These are phyloP conservation scores for fission yeast (Schizosaccharomyces pombe) DNA, from an alignment of 805 yeast species.

Conservation along the genomic window DNA sequence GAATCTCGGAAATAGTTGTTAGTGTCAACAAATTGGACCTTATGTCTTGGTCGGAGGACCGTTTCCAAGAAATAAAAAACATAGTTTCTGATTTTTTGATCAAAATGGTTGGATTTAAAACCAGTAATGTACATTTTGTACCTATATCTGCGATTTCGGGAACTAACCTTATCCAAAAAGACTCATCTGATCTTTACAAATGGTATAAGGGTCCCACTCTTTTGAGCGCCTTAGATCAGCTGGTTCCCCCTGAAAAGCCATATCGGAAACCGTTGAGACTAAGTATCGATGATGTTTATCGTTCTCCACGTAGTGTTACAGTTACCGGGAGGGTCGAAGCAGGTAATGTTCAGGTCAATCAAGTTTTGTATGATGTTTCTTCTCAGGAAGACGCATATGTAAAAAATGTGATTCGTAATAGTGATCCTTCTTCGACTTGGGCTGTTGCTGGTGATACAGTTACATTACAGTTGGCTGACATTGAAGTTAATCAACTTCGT, in stretches of 20 bases:
- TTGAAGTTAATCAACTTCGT: slow-evolving; percentile 15
- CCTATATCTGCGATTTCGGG: slow-evolving; percentile 55
- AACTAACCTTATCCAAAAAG: slow-evolving; percentile 32
- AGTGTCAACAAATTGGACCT: slow-evolving; percentile 53
- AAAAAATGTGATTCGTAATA: slow-evolving; percentile 11
- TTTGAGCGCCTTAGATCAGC: slow-evolving; percentile 16
- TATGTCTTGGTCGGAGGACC: slow-evolving; percentile 27
- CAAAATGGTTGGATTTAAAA: slow-evolving; percentile 26
- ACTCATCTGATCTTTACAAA: slow-evolving; percentile 12
- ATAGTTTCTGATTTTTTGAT: slow-evolving; percentile 29
- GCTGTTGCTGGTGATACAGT: slow-evolving; percentile 36
- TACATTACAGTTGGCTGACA: slow-evolving; percentile 20
- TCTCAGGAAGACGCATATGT: slow-evolving; percentile 16
- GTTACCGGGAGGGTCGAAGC: slow-evolving; percentile 42
- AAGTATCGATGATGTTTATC: slow-evolving; percentile 38
- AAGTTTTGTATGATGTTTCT: slow-evolving; percentile 35
- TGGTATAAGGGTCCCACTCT: slow-evolving; percentile 30
- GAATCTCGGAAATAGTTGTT: slow-evolving; percentile 35
- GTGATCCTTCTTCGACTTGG: slow-evolving; percentile 14
- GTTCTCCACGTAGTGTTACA: slow-evolving; percentile 24
- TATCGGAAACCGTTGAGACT: slow-evolving; percentile 26
- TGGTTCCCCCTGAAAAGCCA: slow-evolving; percentile 12
- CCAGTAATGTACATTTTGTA: slow-evolving; percentile 23
- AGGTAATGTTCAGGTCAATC: slow-evolving; percentile 52
- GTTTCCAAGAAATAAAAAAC: slow-evolving; percentile 28